Evolutionary conservation across 371 early-diverging fungal species (phyloP), one percentile per base, ranked within the genome.

Genomic region (Mucor saturninus): DNA sequence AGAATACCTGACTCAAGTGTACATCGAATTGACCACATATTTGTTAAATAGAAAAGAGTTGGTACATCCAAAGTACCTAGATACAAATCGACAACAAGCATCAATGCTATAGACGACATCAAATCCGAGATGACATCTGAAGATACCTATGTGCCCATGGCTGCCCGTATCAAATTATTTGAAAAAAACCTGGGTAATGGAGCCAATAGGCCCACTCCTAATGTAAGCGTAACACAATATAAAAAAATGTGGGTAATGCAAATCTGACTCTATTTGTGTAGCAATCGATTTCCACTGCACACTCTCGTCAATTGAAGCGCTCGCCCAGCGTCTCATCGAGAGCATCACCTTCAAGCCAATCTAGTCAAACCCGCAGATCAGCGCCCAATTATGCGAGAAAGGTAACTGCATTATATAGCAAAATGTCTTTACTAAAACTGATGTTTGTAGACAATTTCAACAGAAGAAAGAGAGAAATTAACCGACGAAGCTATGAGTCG

Each of bases 151-250:
- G 38, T 73, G 4, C 43, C 73, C 6, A 53, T 69, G 61, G 69
- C 73, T 28, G 49, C 63, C 29, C 62, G 73, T 38, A 63, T 73
- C 4, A 65, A 66, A 21, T 54, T 61, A 42, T 73, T 63, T 61
- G 73, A 73, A 61, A 66, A 62, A n/a, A 59, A 56, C 2, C 50
- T 69, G 40, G 62, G 65, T 13, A 65, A 65, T 50, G 61, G 58
- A 9, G 51, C 67, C 13, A 67, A 67, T 11, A 56, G 48, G 30
- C 53, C 45, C 45, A 48, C 29, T 45, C 54, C 59, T 49, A 14
- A 57, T 40, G 63, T 63, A 63, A n/a, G 52, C 48, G 35, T 45
- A 37, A 21, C 37, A 15, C 13, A n/a, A 14, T 43, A 40, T n/a
- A n/a, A 43, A 43, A n/a, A 14, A 43, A 9, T 31, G 35, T 35